Evolutionary conservation across 352 stramenopile genomes (phyloP).

Genomic region (Phytophthora fragariaefolia): DNA sequence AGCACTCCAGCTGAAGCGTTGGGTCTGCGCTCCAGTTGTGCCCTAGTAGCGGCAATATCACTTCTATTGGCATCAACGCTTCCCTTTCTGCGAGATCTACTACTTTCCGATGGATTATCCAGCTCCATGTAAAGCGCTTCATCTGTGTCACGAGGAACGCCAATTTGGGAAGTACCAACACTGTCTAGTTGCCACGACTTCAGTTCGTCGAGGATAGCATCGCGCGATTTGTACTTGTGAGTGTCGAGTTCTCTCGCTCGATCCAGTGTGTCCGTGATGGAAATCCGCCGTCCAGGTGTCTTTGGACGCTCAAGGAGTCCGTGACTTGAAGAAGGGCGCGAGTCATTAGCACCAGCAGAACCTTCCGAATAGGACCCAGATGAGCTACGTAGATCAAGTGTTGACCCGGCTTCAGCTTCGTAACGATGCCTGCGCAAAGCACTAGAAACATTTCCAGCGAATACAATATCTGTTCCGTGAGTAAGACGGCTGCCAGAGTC

Average conservation of each 20-base stretch:
- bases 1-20: conserved; percentile 63
- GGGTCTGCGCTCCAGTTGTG: conserved; percentile 42
- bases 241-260: conserved; percentile 69
- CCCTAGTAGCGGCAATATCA: conserved; percentile 2
- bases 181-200: conserved; percentile 73
- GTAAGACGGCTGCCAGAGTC: conserved; percentile 84
- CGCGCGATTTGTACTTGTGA: conserved; percentile 64
- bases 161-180: conserved; percentile 43
- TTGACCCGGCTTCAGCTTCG: conserved; percentile 55
- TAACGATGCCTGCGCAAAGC: conserved; percentile 74
- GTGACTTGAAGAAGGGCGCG: conserved; percentile 21
- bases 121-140: conserved; percentile 23
- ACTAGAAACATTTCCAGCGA: conserved; percentile 90
- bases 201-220: conserved; percentile 71
- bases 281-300: conserved; percentile 65
- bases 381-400: background rate
- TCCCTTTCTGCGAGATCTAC: conserved; percentile 33
- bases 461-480: conserved; percentile 88
- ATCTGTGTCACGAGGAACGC: conserved; percentile 40
- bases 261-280: conserved; percentile 82
- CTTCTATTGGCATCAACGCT: conserved; percentile 25
- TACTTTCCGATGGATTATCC: conserved; percentile 4
- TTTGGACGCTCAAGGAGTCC: conserved; percentile 47
- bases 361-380: background rate
- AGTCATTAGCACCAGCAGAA: conserved; percentile 4